A percentile compares a stretch with the other conserved stretches of the same genome.
phyloP scores from a whole-genome alignment of 2,329 filamentous ascomycete species.

The Stachybotrys chartarum region DNA sequence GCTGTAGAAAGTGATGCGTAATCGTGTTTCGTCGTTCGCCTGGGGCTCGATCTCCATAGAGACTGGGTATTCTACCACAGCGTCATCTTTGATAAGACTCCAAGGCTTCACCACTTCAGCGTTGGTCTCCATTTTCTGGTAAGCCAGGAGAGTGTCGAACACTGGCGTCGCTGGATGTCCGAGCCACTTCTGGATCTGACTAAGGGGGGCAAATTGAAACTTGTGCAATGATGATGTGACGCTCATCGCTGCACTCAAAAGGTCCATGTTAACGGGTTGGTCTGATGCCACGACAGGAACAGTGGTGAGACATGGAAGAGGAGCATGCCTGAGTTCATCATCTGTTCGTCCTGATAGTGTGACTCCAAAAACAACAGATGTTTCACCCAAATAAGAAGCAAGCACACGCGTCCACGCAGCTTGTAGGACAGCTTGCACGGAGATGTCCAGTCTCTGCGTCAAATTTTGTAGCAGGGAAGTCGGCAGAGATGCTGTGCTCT shows the following conservation, averaged over 20 bases:
- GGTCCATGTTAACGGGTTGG: constrained; percentile 40
- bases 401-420: constrained; percentile 73
- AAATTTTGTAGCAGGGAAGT: constrained; percentile 42
- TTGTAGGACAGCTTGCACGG: constrained; percentile 69
- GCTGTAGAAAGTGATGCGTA: constrained; percentile 60
- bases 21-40: constrained; percentile 36
- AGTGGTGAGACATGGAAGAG: constrained; percentile 78
- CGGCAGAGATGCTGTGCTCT: constrained; percentile 24
- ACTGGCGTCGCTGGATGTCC: constrained; percentile 56
- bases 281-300: constrained; percentile 63
- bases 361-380: constrained; percentile 67
- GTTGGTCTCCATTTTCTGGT: constrained; percentile 53
- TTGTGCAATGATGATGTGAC: constrained; percentile 59
- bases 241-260: constrained; percentile 57
- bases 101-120: constrained; percentile 35
- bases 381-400: constrained; percentile 69
- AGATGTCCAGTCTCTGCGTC: constrained; percentile 55
- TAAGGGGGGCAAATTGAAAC: constrained; percentile 65
- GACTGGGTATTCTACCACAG: constrained; percentile 68
- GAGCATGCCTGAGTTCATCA: constrained; percentile 48
- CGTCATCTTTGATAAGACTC: constrained; percentile 56
- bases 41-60: constrained; percentile 71
- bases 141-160: constrained; percentile 82
- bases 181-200: constrained; percentile 65
- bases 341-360: constrained; percentile 69